Base-by-base conservation (phyloP, 345 rosid species). In the Raphanus raphanistrum region DNA sequence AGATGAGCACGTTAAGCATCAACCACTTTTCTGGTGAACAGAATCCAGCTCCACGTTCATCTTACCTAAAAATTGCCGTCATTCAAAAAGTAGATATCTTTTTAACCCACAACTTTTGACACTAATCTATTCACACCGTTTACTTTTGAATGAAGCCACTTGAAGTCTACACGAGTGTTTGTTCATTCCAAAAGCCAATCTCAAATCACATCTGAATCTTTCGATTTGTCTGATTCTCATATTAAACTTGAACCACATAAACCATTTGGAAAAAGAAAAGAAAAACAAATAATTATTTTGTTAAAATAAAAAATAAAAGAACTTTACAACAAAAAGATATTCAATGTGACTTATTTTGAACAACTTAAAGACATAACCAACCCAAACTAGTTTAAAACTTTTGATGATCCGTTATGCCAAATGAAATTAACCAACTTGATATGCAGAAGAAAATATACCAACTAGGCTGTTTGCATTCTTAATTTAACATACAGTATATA, bases 21-120 rank as follows among this genome's bases (percentile, higher is more conserved):
- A 68, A 76, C 74, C 17, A 68, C 73, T 58, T 75, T 67, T 38
- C 1, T 67, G 68, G 73, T 75, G 61, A 41, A 32, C 11, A 68
- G 57, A 4, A 6, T 36, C 32, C 70, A 76, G 45, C 45, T 38
- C 45, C 45, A 38, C 54, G 68, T 76, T 75, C 73, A 17, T 59
- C 33, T 68, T 68, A 68, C 79, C 28, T 60, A 38, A 60, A 68
- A 21, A 1, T 38, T 66, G 78, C 67, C 67, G 60, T 75, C 31
- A 38, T 66, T 66, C 17, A 27, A 31, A 29, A 75, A 67, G 79
- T 75, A 67, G 32, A 58, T 29, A n/a, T 75, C 67, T 67, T 59
- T 59, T 45, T 43, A 67, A 75, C 79, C 73, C 61, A 68, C 68
- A 75, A 59, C 68, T 75, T 68, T 59, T 60, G 73, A 75, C 79